Conservation (phyloP, 1,284 basidiomycete genomes). For the Papiliotrema laurentii region DNA sequence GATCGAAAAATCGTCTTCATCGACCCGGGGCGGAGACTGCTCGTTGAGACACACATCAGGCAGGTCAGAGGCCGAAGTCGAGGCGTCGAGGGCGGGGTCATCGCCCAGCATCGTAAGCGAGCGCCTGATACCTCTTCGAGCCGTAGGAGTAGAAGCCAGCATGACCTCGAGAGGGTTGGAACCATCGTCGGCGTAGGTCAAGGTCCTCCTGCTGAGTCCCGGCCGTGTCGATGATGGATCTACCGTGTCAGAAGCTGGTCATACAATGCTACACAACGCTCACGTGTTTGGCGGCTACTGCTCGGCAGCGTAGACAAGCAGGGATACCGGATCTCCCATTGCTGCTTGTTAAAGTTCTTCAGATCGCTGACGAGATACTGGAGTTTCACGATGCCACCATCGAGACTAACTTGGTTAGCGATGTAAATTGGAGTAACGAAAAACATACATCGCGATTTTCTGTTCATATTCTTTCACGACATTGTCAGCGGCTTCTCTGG, state of each 20-base stretch:
- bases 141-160: conserved; percentile 50
- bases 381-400: conserved; percentile 68
- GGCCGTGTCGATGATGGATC: conserved; percentile 15
- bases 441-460: conserved; percentile 44
- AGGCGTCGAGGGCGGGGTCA: conserved; percentile 10
- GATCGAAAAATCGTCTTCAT: conserved; percentile 65
- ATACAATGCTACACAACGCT: too few species aligned
- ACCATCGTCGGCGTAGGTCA: conserved; percentile 79
- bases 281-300: conserved; percentile 15
- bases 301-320: conserved; percentile 14
- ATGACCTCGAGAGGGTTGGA: conserved; percentile 63
- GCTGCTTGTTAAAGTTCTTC: conserved; percentile 73
- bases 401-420: too few species aligned
- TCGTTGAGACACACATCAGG: conserved; percentile 55
- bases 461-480: conserved; percentile 46
- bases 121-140: conserved; percentile 53
- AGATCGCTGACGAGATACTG: conserved; percentile 66
- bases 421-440: conserved; percentile 5
- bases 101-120: conserved; percentile 22
- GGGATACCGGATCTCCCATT: conserved; percentile 86
- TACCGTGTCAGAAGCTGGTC: too few species aligned
- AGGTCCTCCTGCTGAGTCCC: conserved; percentile 56
- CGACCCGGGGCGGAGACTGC: conserved; percentile 41
- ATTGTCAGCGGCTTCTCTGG: conserved; percentile 32
- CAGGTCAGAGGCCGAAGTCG: conserved; percentile 6